Evolutionary conservation across 2,329 filamentous ascomycete genomes (phyloP).

Genomic region (Zasmidium cellare): DNA sequence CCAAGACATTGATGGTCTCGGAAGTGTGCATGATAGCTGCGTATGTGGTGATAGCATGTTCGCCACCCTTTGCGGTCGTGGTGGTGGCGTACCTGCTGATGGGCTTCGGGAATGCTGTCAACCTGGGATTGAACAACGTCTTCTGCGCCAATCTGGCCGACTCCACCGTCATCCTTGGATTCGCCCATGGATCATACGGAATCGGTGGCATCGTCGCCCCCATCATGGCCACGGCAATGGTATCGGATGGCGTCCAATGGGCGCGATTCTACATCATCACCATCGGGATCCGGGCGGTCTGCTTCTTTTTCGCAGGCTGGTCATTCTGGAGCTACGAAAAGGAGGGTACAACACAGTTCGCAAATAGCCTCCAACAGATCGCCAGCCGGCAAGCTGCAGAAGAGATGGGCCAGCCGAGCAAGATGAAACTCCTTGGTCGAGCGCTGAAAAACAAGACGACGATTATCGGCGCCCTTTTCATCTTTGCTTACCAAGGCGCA

Average conservation of each 20-base stretch:
- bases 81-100: conserved; percentile 63
- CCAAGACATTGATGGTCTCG: conserved; percentile 61
- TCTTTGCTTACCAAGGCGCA: conserved; percentile 82
- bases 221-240: conserved; percentile 72
- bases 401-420: conserved; percentile 45
- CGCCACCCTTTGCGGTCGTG: conserved; percentile 69
- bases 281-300: conserved; percentile 58
- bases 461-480: conserved; percentile 74
- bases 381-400: conserved; percentile 41
- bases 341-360: conserved; percentile 52
- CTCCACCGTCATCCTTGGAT: conserved; percentile 56
- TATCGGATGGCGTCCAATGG: conserved; percentile 63
- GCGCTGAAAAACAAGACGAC: conserved; percentile 60
- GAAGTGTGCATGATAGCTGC: conserved; percentile 59
- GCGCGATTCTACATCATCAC: conserved; percentile 71
- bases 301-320: conserved; percentile 62
- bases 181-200: conserved; percentile 64
- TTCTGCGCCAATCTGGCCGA: conserved; percentile 56
- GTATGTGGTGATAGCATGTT: conserved; percentile 65
- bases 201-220: conserved; percentile 60
- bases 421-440: conserved; percentile 50
- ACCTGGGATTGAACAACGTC: conserved; percentile 57
- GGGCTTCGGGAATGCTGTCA: conserved; percentile 53
- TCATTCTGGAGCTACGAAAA: conserved; percentile 70
- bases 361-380: conserved; percentile 45